Evolutionary conservation across 495 filamentous ascomycete species (phyloP).

Genomic region (Aspergillus nidulans): DNA sequence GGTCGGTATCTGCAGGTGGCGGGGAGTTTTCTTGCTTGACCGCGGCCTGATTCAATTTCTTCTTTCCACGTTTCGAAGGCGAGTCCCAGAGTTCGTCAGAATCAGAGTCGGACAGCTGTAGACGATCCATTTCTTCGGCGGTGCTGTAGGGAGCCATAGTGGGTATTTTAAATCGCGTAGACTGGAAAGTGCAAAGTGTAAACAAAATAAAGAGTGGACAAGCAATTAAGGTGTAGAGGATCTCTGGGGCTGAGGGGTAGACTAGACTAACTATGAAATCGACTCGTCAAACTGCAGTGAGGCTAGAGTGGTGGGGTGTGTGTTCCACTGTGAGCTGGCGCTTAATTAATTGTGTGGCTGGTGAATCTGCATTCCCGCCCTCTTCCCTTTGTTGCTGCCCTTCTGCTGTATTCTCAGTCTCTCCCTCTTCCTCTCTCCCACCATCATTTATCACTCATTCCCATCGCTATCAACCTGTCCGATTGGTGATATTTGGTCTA

Average conservation of each 20-base stretch:
- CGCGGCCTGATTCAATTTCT: conserved; percentile 18
- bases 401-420: neutral
- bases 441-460: conserved; percentile 3
- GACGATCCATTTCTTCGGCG: conserved; percentile 42
- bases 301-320: conserved; percentile 1
- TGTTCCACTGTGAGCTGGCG: neutral
- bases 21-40: conserved; percentile 37
- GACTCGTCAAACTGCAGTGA: neutral
- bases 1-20: conserved; percentile 25
- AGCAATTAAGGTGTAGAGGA: neutral
- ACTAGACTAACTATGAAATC: neutral
- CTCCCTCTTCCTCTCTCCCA: neutral
- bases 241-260: neutral
- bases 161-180: neutral
- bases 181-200: neutral
- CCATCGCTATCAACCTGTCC: conserved; percentile 4
- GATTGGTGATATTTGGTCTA: conserved; percentile 2
- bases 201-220: neutral
- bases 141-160: conserved; percentile 35
- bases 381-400: conserved; percentile 9
- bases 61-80: conserved; percentile 49
- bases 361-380: conserved; percentile 1
- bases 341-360: conserved; percentile 17
- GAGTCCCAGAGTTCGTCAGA: conserved; percentile 71
- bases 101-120: conserved; percentile 59